phyloP scores from a whole-genome alignment of 176 grass and related monocot species.

The Carex littledalei region DNA sequence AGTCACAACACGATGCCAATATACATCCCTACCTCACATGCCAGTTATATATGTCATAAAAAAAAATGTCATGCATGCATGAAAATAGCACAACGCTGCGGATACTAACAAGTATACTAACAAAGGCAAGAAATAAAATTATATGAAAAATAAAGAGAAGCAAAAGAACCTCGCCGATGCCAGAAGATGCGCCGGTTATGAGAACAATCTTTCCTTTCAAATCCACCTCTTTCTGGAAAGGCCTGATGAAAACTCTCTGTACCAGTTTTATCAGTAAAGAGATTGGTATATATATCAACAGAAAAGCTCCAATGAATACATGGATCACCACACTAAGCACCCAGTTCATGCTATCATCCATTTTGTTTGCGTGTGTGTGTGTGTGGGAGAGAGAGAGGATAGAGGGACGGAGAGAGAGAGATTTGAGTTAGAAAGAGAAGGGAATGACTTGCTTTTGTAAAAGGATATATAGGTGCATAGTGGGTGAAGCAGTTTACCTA shows the following conservation, averaged over 20 bases:
- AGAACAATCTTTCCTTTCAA: conserved; percentile 69
- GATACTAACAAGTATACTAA: not conserved
- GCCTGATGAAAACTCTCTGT: conserved; percentile 29
- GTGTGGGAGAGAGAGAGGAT: not conserved
- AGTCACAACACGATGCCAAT: no score
- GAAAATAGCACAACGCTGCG: not conserved
- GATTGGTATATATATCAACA: conserved; percentile 58
- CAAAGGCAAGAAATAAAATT: not conserved
- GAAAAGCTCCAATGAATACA: conserved; percentile 35
- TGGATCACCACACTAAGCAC: conserved; percentile 49
- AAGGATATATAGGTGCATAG: not conserved
- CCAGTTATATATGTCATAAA: no score
- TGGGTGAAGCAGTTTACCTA: conserved; percentile 20
- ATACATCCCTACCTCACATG: no score
- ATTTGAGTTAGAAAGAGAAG: not conserved
- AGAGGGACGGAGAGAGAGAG: not conserved
- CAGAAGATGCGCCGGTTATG: conserved; percentile 87
- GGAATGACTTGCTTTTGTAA: not conserved
- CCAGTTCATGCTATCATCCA: conserved; percentile 31
- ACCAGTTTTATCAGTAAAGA: conserved; percentile 40
- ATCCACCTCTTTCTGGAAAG: conserved; percentile 48
- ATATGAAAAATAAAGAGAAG: not conserved
- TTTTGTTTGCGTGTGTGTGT: not conserved
- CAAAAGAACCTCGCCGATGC: conserved; percentile 71
- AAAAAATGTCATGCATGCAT: not conserved